Percentiles rank a stretch among this genome's conserved stretches.
Conservation (phyloP, 129 eudicot genomes). For the Rutidosis leptorrhynchoides region DNA sequence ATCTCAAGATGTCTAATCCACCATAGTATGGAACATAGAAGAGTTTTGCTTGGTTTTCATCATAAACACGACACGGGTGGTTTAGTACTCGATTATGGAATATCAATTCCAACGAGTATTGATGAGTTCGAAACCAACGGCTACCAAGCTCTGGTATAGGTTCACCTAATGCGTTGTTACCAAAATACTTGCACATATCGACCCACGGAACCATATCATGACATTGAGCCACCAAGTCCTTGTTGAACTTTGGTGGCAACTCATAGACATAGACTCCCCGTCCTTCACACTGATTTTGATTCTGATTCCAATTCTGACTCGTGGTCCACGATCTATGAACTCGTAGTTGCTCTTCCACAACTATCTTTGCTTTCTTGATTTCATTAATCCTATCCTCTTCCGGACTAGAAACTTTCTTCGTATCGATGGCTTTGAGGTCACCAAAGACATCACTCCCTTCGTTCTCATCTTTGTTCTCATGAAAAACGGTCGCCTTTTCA, state of each 20-base stretch:
- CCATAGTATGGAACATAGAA: slow-evolving; percentile 86
- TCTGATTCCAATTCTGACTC: slow-evolving; percentile 25
- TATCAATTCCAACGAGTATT: slow-evolving; percentile 69
- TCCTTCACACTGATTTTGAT: slow-evolving; percentile 44
- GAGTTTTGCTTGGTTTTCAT: slow-evolving; percentile 57
- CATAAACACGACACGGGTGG: slow-evolving; percentile 78
- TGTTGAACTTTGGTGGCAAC: slow-evolving; percentile 75
- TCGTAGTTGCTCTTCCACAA: slow-evolving; percentile 51
- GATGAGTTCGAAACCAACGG: slow-evolving; percentile 80
- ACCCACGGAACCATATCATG: slow-evolving; percentile 60
- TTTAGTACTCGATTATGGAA: slow-evolving; percentile 63
- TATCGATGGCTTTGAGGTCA: too few relatives aligned
- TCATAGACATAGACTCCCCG: slow-evolving; percentile 69
- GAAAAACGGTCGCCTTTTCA: too few relatives aligned
- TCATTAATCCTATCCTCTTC: slow-evolving; percentile 28
- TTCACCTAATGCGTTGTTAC: slow-evolving; percentile 65
- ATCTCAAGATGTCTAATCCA: slow-evolving; percentile 72
- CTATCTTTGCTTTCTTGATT: slow-evolving; percentile 40
- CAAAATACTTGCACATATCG: slow-evolving; percentile 55
- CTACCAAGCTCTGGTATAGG: slow-evolving; percentile 58
- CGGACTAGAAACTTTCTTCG: slow-evolving; percentile 18
- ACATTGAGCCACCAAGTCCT: slow-evolving; percentile 62
- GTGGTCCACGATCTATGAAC: slow-evolving; percentile 59
- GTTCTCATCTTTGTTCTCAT: too few relatives aligned
- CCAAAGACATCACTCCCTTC: too few relatives aligned